Percentiles rank a stretch among this genome's conserved stretches.
Conservation (phyloP, 306 rosid genomes). For the Phaseolus lunatus region DNA sequence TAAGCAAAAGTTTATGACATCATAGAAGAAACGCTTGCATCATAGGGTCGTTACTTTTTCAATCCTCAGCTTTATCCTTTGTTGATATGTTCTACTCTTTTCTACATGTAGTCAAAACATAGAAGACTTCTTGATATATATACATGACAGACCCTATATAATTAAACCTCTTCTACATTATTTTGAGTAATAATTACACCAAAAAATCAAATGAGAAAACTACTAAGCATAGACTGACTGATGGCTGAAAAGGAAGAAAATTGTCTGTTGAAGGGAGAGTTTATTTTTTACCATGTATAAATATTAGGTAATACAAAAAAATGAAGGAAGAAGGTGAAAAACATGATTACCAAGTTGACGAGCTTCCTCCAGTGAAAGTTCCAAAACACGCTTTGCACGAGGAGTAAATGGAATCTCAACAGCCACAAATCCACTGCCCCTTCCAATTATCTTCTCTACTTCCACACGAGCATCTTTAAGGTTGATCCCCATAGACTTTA, state of each 20-base stretch:
- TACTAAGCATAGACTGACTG: not conserved
- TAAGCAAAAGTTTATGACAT: constrained; percentile 1
- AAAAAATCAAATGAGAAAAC: constrained; percentile 3
- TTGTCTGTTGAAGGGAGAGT: not conserved
- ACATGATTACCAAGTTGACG: constrained; percentile 85
- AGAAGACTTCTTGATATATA: constrained; percentile 3
- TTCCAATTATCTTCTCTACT: constrained; percentile 98
- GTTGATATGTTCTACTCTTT: constrained; percentile 7
- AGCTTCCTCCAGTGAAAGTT: constrained; percentile 97
- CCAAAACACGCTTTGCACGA: constrained; percentile 98
- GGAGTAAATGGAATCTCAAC: constrained; percentile 99
- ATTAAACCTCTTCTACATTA: constrained; percentile 31
- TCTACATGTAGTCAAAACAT: constrained; percentile 19
- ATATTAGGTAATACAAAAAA: constrained; percentile 2
- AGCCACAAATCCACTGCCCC: constrained; percentile 99
- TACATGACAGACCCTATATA: not conserved
- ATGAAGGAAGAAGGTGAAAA: constrained; percentile 1
- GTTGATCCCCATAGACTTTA: constrained; percentile 96
- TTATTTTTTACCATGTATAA: constrained; percentile 2
- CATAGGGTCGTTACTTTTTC: not conserved
- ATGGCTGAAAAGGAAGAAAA: not conserved
- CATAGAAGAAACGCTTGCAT: not conserved
- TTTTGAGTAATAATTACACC: not conserved
- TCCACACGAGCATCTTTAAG: constrained; percentile 98
- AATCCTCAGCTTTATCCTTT: constrained; percentile 16